Evolutionary conservation across 352 stramenopile species (phyloP).

Genomic region (Thalassiosira hispida): DNA sequence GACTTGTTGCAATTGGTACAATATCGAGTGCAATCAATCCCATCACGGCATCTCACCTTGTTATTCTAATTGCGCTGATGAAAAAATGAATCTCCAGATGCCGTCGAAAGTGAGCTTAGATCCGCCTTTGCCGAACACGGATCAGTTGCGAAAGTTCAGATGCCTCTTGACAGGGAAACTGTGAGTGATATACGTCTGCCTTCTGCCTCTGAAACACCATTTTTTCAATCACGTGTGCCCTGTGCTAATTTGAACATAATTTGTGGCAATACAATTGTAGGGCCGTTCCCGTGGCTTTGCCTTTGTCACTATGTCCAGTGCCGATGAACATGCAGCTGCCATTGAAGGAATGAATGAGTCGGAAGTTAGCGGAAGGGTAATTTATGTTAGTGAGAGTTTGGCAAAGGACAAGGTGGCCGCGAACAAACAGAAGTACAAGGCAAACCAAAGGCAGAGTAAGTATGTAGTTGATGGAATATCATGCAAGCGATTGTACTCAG

Average conservation of each 20-base stretch:
- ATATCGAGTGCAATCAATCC: too few relatives aligned
- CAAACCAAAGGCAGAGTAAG: constrained; percentile 41
- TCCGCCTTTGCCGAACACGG: constrained; percentile 64
- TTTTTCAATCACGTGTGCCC: constrained; percentile 10
- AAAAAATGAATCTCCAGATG: constrained; percentile 39
- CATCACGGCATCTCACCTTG: constrained; percentile 1
- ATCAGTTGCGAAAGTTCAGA: constrained; percentile 62
- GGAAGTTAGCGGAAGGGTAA: constrained; percentile 67
- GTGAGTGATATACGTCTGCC: constrained; percentile 19
- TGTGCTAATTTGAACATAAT: constrained; percentile 16
- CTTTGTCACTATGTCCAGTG: constrained; percentile 79
- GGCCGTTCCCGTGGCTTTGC: constrained; percentile 72
- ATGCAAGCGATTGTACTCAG: constrained; percentile 1
- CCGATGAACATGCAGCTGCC: constrained; percentile 62
- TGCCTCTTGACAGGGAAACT: constrained; percentile 71
- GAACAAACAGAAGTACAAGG: constrained; percentile 48
- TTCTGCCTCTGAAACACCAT: constrained; percentile 27
- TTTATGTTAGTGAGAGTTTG: constrained; percentile 76
- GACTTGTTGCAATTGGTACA: too few relatives aligned
- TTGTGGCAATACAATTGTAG: constrained; percentile 10
- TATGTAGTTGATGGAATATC: not conserved
- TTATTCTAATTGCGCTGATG: not conserved
- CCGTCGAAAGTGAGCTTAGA: constrained; percentile 42
- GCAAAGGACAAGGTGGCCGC: constrained; percentile 50
- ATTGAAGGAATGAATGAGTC: constrained; percentile 67